These are phyloP conservation scores for Letharia columbiana DNA, from an alignment of 495 filamentous ascomycete species.

Conservation along the genomic window DNA sequence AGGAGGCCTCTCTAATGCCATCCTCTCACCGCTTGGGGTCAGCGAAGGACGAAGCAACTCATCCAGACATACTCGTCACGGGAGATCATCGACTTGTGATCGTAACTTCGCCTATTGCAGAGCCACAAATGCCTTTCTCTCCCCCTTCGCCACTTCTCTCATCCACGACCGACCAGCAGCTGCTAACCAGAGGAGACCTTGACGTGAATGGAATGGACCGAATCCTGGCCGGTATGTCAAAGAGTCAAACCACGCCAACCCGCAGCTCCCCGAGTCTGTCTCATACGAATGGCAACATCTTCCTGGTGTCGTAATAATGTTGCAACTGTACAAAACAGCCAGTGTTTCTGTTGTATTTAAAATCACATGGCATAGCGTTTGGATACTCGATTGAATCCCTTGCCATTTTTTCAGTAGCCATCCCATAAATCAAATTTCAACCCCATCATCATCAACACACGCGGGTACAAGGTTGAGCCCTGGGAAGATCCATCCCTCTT, in stretches of 20 bases:
- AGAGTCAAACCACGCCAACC: constrained; percentile 15
- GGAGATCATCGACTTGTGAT: constrained; percentile 57
- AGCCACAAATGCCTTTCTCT: constrained; percentile 25
- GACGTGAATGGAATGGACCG: constrained; percentile 47
- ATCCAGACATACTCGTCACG: constrained; percentile 51
- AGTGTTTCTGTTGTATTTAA: neutral
- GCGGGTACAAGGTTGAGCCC: constrained; percentile 45
- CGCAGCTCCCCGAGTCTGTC: neutral
- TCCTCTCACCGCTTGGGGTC: constrained; percentile 27
- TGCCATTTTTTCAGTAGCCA: neutral
- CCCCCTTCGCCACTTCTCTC: constrained; percentile 12
- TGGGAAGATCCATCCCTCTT: constrained; percentile 49
- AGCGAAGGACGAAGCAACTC: constrained; percentile 34
- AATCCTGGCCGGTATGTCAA: constrained; percentile 40
- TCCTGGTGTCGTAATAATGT: constrained; percentile 8
- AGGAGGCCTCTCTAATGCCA: constrained; percentile 48
- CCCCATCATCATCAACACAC: neutral
- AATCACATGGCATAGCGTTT: constrained; percentile 6
- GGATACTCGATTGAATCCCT: constrained; percentile 10
- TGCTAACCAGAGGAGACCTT: constrained; percentile 39
- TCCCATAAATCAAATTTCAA: neutral
- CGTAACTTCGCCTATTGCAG: constrained; percentile 38
- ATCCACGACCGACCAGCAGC: constrained; percentile 35
- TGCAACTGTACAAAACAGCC: neutral
- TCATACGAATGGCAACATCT: constrained; percentile 8